Evolutionary conservation across 306 rosid species (phyloP), one percentile per base, ranked within the genome.

Genomic region (Rubus idaeus): DNA sequence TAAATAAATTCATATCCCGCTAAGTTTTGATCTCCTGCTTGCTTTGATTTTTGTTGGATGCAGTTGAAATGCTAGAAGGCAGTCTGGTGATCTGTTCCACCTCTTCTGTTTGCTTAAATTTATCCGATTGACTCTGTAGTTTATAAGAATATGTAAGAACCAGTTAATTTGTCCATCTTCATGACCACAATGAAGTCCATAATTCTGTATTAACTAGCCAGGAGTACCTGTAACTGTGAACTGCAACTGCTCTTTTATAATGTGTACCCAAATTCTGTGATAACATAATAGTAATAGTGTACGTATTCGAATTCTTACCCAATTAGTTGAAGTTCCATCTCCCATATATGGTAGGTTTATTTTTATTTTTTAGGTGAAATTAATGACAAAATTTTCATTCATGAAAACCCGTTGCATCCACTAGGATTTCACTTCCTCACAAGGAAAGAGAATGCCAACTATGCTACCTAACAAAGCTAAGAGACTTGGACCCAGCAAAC

Each of bases 11-110:
- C 71, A 13, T 11, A 55, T 17, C 12, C 4, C n/a, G 39, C 18
- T 10, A 17, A 66, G 37, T 37, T 20, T 50, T 73, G n/a, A 35
- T 49, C 58, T 70, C 56, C 3, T 30, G 35, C 35, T 45, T 5
- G 2, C n/a, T 47, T 57, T 17, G 41, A 47, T 75, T 70, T 51
- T 64, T 42, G 35, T 62, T 61, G 79, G 60, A 50, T 70, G 80
- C 77, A 81, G 84, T 76, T 81, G 84, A 81, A 44, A 30, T 30
- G 63, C 64, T 13, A 5, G 30, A 50, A 53, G 63, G 69, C 68
- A n/a, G 46, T 14, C 37, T 70, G 77, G 75, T 50, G 23, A 64
- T 62, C 14, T 14, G 20, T 74, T 47, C n/a, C 8, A 42, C 37
- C 5, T 40, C 18, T 5, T 76, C 42, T 37, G 44, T 50, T 41